phyloP scores from a whole-genome alignment of 352 stramenopile species.

The Globisporangium nunn region DNA sequence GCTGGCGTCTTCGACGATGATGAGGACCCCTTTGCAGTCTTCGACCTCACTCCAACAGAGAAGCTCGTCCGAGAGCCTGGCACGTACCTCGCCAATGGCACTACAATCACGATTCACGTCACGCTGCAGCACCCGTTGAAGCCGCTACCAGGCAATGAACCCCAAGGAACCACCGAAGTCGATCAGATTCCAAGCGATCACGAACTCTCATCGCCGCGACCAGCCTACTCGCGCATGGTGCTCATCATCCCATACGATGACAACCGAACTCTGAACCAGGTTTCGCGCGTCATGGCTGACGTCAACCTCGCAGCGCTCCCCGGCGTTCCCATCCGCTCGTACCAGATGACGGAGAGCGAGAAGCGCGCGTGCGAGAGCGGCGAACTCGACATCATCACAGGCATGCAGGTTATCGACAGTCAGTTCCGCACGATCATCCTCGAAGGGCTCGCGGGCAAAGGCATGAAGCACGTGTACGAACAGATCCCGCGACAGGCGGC shows the following conservation, averaged over 20 bases:
- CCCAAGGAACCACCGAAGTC: neutral
- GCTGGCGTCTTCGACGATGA: conserved; percentile 11
- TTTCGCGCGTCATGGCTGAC: conserved; percentile 46
- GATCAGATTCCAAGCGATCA: neutral
- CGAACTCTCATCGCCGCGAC: conserved; percentile 3
- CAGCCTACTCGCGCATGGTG: conserved; percentile 63
- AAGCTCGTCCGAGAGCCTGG: conserved; percentile 52
- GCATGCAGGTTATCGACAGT: conserved; percentile 83
- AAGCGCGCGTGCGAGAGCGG: conserved; percentile 41
- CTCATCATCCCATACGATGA: conserved; percentile 85
- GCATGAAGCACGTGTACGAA: conserved; percentile 40
- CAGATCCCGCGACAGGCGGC: conserved; percentile 23
- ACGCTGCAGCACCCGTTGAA: conserved; percentile 31
- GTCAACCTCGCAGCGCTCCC: conserved; percentile 58
- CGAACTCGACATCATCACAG: conserved; percentile 78
- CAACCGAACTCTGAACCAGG: conserved; percentile 29
- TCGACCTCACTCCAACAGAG: conserved; percentile 29
- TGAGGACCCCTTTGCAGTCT: conserved; percentile 8
- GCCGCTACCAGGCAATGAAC: neutral
- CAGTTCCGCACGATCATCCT: conserved; percentile 83
- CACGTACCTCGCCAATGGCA: conserved; percentile 34
- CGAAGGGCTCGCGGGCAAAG: conserved; percentile 66
- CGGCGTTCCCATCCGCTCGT: conserved; percentile 60
- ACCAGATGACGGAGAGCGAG: conserved; percentile 66
- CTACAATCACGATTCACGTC: conserved; percentile 34